Percentiles rank a stretch among this genome's conserved stretches.
Conservation (phyloP, 1,284 basidiomycete species). For the Cutaneotrichosporon sp. region DNA sequence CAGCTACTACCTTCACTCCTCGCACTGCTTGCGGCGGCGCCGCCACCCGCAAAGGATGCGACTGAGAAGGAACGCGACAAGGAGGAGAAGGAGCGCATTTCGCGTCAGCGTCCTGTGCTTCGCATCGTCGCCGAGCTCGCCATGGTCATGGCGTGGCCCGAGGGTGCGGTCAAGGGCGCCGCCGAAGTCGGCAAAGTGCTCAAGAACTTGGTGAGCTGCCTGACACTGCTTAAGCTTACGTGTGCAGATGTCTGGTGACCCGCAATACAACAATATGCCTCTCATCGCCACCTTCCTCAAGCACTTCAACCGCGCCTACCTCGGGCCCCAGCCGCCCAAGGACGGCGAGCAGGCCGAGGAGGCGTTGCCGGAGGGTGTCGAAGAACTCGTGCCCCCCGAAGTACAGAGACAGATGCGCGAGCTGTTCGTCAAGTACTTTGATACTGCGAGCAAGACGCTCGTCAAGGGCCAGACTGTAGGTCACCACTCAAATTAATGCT, state of each 20-base stretch:
- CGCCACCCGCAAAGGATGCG: conserved; percentile 38
- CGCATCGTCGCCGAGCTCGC: conserved; percentile 86
- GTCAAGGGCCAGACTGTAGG: conserved; percentile 81
- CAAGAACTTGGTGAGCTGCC: conserved; percentile 58
- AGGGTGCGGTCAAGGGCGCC: conserved; percentile 56
- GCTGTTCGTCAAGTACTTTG: conserved; percentile 90
- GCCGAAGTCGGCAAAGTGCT: conserved; percentile 70
- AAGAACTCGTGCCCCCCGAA: conserved; percentile 72
- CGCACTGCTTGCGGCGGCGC: conserved; percentile 58
- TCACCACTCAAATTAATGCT: conserved; percentile 9
- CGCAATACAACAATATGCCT: conserved; percentile 74
- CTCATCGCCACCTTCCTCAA: conserved; percentile 79
- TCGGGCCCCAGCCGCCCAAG: conserved; percentile 57
- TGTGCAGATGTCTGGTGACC: conserved; percentile 74
- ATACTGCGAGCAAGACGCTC: conserved; percentile 82
- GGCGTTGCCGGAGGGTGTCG: conserved; percentile 52
- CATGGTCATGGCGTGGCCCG: conserved; percentile 63
- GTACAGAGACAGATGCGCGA: conserved; percentile 82
- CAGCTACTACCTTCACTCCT: conserved; percentile 63
- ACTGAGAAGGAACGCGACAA: conserved; percentile 71
- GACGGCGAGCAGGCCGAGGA: conserved; percentile 13
- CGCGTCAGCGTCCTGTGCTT: conserved; percentile 76
- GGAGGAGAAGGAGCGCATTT: conserved; percentile 75
- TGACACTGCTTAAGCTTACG: conserved; percentile 6
- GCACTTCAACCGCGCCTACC: conserved; percentile 70